These are phyloP conservation scores for Microsporum ferrugineum DNA, from an alignment of 2,329 filamentous ascomycete species.

Conservation along the genomic window DNA sequence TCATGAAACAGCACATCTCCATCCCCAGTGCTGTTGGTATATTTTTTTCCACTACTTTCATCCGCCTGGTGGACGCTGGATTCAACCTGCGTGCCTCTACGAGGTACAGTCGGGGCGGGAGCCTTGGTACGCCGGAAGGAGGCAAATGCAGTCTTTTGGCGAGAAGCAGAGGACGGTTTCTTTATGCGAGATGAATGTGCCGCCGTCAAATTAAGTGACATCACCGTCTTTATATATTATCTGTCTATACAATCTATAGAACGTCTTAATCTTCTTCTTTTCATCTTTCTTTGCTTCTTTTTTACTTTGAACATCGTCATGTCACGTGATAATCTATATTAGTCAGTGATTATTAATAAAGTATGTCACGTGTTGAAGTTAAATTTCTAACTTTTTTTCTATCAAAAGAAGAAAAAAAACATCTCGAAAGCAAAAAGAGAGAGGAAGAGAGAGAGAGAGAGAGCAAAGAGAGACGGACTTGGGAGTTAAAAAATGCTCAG, in stretches of 20 bases:
- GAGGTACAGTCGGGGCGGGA: not conserved
- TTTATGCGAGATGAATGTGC: conserved; percentile 37
- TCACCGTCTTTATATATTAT: conserved; percentile 15
- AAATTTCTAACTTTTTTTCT: too few species aligned
- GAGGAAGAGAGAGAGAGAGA: too few species aligned
- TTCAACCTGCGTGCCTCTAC: conserved; percentile 8
- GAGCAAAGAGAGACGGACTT: too few species aligned
- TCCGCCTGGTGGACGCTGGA: conserved; percentile 6
- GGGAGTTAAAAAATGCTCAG: too few species aligned
- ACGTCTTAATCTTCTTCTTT: not conserved
- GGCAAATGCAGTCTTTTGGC: conserved; percentile 31
- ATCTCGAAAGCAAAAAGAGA: too few species aligned
- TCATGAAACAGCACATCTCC: conserved; percentile 21
- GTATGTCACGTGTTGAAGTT: too few species aligned
- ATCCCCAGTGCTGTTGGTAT: not conserved
- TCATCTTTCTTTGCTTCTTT: not conserved
- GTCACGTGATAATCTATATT: too few species aligned
- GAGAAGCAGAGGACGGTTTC: conserved; percentile 27
- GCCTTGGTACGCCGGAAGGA: conserved; percentile 33
- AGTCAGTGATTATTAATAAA: too few species aligned
- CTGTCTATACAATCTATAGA: not conserved
- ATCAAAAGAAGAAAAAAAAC: too few species aligned
- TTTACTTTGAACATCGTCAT: not conserved
- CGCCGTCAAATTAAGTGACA: conserved; percentile 40
- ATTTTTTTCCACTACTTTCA: conserved; percentile 14